These are phyloP conservation scores for Mycosarcoma mackinlayi DNA, from an alignment of 1,284 basidiomycete genomes.

Conservation along the genomic window DNA sequence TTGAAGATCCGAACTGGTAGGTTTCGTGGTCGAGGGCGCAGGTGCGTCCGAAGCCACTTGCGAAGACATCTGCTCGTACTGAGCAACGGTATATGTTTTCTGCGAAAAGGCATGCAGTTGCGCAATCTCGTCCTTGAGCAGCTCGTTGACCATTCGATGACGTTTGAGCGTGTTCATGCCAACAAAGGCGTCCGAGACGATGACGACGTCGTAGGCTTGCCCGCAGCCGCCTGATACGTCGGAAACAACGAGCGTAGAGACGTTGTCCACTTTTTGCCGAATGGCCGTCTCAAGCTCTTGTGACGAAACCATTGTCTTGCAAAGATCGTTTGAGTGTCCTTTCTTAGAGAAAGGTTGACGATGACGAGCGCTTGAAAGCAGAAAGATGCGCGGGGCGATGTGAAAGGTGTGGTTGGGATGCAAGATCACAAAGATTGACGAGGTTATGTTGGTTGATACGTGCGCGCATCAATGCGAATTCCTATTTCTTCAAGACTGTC, in stretches of 20 bases:
- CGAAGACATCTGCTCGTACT: constrained; percentile 43
- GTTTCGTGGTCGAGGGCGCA: constrained; percentile 18
- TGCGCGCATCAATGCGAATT: background rate
- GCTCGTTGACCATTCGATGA: constrained; percentile 69
- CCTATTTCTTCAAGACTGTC: background rate
- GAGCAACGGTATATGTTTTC: constrained; percentile 64
- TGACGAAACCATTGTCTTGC: constrained; percentile 60
- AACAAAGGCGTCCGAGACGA: constrained; percentile 62
- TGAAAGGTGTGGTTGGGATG: background rate
- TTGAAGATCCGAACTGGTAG: constrained; percentile 21
- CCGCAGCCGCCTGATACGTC: constrained; percentile 68
- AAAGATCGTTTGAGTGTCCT: too few species aligned
- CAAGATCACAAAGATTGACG: background rate
- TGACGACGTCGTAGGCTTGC: constrained; percentile 67
- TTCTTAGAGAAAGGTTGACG: too few species aligned
- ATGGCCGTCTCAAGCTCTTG: constrained; percentile 66
- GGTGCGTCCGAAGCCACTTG: constrained; percentile 10
- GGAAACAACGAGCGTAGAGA: constrained; percentile 63
- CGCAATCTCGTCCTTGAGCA: constrained; percentile 70
- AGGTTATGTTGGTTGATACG: background rate
- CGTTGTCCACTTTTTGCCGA: constrained; percentile 56
- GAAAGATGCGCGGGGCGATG: constrained; percentile 1
- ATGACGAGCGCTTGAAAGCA: too few species aligned
- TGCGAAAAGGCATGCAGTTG: constrained; percentile 70
- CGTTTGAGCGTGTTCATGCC: constrained; percentile 65